These are phyloP conservation scores for Vanilla planifolia DNA, from an alignment of 106 monocot species.

Conservation along the genomic window DNA sequence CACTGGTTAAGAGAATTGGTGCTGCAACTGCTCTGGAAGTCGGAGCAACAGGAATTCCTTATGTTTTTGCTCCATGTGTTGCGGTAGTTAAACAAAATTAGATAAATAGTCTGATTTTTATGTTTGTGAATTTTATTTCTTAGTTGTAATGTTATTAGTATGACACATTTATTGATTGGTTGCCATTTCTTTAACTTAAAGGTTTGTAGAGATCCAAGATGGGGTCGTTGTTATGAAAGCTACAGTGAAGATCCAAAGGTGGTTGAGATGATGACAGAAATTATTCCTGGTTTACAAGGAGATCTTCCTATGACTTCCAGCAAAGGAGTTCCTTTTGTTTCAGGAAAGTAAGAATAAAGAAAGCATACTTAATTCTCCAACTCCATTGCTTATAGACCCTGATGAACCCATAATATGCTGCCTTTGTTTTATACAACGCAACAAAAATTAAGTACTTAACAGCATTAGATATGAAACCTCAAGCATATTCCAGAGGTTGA, in stretches of 20 bases:
- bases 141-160: neutral
- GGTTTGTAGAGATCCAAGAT: slow-evolving; percentile 32
- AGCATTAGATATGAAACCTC: too few relatives aligned
- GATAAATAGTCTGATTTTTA: neutral
- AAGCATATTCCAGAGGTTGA: too few relatives aligned
- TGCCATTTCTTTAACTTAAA: slow-evolving; percentile 4
- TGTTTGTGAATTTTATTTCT: neutral
- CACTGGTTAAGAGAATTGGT: slow-evolving; percentile 63
- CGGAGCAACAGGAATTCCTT: slow-evolving; percentile 69
- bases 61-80: slow-evolving; percentile 68
- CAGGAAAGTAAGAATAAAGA: slow-evolving; percentile 19
- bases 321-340: slow-evolving; percentile 22
- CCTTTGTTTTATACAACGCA: too few relatives aligned
- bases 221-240: slow-evolving; percentile 32
- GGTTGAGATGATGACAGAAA: slow-evolving; percentile 17
- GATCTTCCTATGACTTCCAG: slow-evolving; percentile 10
- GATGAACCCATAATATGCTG: too few relatives aligned
- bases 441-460: too few relatives aligned
- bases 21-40: slow-evolving; percentile 81
- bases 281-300: slow-evolving; percentile 25
- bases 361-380: too few relatives aligned
- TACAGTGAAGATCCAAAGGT: slow-evolving; percentile 24
- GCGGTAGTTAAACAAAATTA: slow-evolving; percentile 32
- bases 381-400: too few relatives aligned
- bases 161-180: neutral